These are phyloP conservation scores for Torulaspora delbrueckii DNA, from an alignment of 805 yeast genomes.

Conservation along the genomic window DNA sequence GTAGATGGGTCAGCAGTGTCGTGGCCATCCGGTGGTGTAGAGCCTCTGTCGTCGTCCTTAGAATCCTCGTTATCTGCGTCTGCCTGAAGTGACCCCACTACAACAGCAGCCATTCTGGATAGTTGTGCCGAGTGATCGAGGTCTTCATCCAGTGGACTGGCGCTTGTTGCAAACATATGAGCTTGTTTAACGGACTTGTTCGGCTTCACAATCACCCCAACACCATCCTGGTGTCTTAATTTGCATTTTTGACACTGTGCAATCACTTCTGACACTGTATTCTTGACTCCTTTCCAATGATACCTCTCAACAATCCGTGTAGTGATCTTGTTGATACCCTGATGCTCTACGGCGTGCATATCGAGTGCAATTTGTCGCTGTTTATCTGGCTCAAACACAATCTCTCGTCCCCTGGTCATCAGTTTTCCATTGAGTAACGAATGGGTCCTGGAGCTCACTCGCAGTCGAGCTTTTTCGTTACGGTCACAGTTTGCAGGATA, in stretches of 20 bases:
- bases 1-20: neutral
- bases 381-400: slow-evolving; percentile 67
- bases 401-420: slow-evolving; percentile 73
- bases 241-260: slow-evolving; percentile 72
- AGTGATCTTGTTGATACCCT: slow-evolving; percentile 87
- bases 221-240: slow-evolving; percentile 39
- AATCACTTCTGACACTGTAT: slow-evolving; percentile 75
- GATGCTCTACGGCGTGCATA: slow-evolving; percentile 64
- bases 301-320: slow-evolving; percentile 69
- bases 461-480: slow-evolving; percentile 78
- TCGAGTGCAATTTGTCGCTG: slow-evolving; percentile 73
- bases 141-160: slow-evolving; percentile 10
- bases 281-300: slow-evolving; percentile 90
- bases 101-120: slow-evolving; percentile 28
- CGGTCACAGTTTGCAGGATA: slow-evolving; percentile 82
- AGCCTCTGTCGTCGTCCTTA: slow-evolving; percentile 3
- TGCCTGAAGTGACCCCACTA: slow-evolving; percentile 23
- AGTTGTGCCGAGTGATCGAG: slow-evolving; percentile 20
- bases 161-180: slow-evolving; percentile 24
- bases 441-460: slow-evolving; percentile 72
- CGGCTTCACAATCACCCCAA: slow-evolving; percentile 28
- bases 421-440: slow-evolving; percentile 65
- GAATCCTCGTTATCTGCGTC: slow-evolving; percentile 9
- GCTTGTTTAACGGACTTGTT: slow-evolving; percentile 23
- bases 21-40: slow-evolving; percentile 8